phyloP scores from a whole-genome alignment of 306 rosid species.

The Inga leiocalycina region DNA sequence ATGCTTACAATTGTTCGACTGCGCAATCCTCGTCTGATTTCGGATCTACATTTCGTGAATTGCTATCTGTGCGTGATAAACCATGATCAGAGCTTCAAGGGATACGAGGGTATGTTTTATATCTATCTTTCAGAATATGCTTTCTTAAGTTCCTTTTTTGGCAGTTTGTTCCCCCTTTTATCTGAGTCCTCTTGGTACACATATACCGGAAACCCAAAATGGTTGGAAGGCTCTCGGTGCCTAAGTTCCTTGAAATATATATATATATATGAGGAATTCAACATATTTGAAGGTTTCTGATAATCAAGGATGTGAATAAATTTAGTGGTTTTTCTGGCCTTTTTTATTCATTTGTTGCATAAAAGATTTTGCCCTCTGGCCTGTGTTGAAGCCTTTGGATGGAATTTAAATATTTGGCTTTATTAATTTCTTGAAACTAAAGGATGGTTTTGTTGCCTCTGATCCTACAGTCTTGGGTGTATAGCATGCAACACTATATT shows the following conservation, averaged over 20 bases:
- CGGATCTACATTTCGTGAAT: not conserved
- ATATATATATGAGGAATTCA: slow-evolving; percentile 86
- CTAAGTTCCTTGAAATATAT: slow-evolving; percentile 73
- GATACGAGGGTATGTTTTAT: not conserved
- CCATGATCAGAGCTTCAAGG: slow-evolving; percentile 83
- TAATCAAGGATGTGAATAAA: not conserved
- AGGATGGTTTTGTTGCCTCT: slow-evolving; percentile 18
- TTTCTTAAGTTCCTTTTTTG: not conserved
- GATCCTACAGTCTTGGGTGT: not conserved
- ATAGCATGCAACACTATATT: not conserved
- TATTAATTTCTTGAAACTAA: slow-evolving; percentile 12
- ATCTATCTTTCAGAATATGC: not conserved
- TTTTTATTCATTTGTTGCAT: too few species aligned
- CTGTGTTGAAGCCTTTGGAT: not conserved
- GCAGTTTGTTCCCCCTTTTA: slow-evolving; percentile 9
- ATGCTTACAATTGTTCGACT: not conserved
- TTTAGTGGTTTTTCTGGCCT: too few species aligned
- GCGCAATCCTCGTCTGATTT: slow-evolving; percentile 3
- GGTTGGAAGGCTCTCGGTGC: slow-evolving; percentile 93
- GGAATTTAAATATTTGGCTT: not conserved
- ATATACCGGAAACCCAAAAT: too few species aligned
- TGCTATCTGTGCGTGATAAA: not conserved
- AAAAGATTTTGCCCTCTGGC: too few species aligned
- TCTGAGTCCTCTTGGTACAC: not conserved
- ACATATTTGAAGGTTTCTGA: slow-evolving; percentile 62